These are phyloP conservation scores for Eimeria falciformis DNA, from an alignment of 169 alveolate species.

Conservation along the genomic window DNA sequence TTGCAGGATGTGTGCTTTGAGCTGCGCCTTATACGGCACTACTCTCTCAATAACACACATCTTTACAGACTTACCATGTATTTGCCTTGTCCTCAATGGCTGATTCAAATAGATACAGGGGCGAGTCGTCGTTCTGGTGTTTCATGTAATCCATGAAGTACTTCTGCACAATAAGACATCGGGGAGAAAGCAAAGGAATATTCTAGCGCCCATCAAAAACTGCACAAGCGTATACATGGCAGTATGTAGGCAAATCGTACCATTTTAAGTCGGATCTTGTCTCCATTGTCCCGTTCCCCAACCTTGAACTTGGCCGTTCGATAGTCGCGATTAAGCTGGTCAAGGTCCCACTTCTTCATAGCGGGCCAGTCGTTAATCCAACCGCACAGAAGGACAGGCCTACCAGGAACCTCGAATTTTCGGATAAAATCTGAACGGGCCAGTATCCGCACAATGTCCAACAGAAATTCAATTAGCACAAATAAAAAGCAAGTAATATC, in stretches of 20 bases:
- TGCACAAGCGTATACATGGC: neutral
- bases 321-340: neutral
- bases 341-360: constrained; percentile 47
- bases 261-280: constrained; percentile 57
- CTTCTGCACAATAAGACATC: constrained; percentile 47
- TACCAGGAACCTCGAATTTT: constrained; percentile 50
- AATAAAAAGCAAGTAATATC: neutral
- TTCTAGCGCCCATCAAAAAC: neutral
- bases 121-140: constrained; percentile 79
- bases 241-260: neutral
- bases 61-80: constrained; percentile 57
- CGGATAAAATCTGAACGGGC: constrained; percentile 38
- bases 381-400: constrained; percentile 76
- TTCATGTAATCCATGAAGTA: constrained; percentile 77
- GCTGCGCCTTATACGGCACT: no score
- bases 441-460: neutral
- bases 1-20: no score
- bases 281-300: constrained; percentile 72
- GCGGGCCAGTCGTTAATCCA: constrained; percentile 81
- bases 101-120: constrained; percentile 77
- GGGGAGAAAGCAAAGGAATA: neutral
- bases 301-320: constrained; percentile 63
- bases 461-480: neutral
- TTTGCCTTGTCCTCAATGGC: constrained; percentile 71
- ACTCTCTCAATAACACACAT: neutral